Conservation (phyloP, 2,329 filamentous ascomycete species). For the Colletotrichum musicola region DNA sequence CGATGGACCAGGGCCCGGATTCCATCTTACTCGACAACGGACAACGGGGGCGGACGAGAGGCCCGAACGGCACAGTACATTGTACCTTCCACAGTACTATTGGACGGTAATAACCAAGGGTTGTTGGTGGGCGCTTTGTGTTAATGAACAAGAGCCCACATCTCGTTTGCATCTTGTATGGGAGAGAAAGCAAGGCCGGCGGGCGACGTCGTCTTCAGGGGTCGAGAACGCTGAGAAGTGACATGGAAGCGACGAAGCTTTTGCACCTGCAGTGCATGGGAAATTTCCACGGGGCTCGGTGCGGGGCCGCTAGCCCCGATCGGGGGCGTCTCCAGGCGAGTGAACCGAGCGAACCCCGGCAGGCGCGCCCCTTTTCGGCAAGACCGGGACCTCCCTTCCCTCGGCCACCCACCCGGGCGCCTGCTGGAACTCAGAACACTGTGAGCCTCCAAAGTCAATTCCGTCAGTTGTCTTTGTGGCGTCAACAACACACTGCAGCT, state of each 20-base stretch:
- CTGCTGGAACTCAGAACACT: too few relatives aligned
- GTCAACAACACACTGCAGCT: too few relatives aligned
- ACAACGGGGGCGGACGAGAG: neutral
- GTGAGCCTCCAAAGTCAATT: neutral
- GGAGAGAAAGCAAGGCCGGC: slow-evolving; percentile 24
- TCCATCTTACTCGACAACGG: neutral
- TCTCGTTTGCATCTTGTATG: slow-evolving; percentile 34
- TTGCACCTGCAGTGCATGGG: slow-evolving; percentile 16
- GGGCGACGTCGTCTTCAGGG: neutral
- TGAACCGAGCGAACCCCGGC: neutral
- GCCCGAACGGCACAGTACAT: too few relatives aligned
- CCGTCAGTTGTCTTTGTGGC: neutral
- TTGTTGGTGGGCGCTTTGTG: slow-evolving; percentile 22
- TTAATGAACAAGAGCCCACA: slow-evolving; percentile 34
- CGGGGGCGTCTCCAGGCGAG: slow-evolving; percentile 7
- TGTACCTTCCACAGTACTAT: too few relatives aligned
- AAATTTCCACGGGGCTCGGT: slow-evolving; percentile 34
- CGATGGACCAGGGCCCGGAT: slow-evolving; percentile 12
- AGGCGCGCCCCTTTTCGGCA: slow-evolving; percentile 33
- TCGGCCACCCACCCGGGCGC: neutral
- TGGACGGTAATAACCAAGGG: slow-evolving; percentile 24
- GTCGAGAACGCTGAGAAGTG: too few relatives aligned
- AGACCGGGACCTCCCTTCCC: slow-evolving; percentile 12
- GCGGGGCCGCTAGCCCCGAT: slow-evolving; percentile 28
- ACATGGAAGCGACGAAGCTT: slow-evolving; percentile 10